Conservation (phyloP, 768 basidiomycete genomes). For the Panaeolus papilionaceus region DNA sequence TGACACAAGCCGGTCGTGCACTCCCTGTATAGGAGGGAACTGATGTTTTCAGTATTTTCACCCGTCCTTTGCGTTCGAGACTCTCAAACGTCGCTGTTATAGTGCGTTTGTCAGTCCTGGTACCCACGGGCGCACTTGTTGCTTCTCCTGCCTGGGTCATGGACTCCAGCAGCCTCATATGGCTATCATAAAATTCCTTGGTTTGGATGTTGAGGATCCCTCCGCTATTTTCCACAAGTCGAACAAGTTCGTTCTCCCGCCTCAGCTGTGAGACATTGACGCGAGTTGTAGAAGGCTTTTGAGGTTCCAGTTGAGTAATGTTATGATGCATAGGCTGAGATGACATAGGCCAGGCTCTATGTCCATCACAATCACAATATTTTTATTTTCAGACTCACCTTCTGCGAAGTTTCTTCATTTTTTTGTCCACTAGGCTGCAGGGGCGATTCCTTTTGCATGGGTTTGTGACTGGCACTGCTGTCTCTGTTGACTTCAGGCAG, state of each 20-base stretch:
- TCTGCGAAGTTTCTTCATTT: too few relatives aligned
- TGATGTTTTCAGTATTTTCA: conserved; percentile 75
- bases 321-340: background rate
- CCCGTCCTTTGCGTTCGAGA: conserved; percentile 67
- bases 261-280: conserved; percentile 80
- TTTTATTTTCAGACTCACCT: background rate
- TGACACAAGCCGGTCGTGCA: conserved; percentile 62
- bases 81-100: conserved; percentile 61
- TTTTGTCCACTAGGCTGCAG: background rate
- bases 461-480: background rate
- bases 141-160: conserved; percentile 67
- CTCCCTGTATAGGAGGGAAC: conserved; percentile 64
- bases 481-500: background rate
- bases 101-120: conserved; percentile 78
- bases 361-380: background rate
- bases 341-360: background rate
- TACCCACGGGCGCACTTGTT: conserved; percentile 72
- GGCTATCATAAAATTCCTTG: conserved; percentile 74
- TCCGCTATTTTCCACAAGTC: conserved; percentile 66
- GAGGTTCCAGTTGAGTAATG: background rate
- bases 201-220: conserved; percentile 71
- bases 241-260: conserved; percentile 80
- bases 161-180: conserved; percentile 64
- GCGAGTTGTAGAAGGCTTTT: conserved; percentile 25
- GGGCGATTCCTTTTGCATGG: background rate